Conservation (phyloP, 768 basidiomycete species). For the Boletus sp. region DNA sequence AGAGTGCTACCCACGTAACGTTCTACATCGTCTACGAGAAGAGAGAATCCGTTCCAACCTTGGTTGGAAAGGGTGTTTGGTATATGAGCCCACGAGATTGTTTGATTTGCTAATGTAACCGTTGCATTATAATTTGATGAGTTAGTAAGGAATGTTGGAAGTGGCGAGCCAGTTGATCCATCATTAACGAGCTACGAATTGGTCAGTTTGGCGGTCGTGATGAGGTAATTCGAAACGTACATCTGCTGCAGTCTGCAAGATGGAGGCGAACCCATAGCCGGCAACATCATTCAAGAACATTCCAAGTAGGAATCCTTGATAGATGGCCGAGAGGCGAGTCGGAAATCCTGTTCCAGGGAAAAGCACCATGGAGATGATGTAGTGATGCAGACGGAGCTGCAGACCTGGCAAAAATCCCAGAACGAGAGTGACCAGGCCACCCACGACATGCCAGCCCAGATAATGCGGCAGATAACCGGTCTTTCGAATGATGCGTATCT, state of each 20-base stretch:
- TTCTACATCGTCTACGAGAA: conserved; percentile 86
- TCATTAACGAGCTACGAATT: conserved; percentile 64
- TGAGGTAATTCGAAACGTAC: conserved; percentile 37
- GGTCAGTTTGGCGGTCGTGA: not conserved
- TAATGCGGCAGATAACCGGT: conserved; percentile 83
- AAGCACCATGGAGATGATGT: conserved; percentile 70
- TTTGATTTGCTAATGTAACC: conserved; percentile 52
- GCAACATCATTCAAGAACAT: conserved; percentile 79
- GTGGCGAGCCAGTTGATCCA: conserved; percentile 61
- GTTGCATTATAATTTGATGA: conserved; percentile 61
- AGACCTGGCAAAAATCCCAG: conserved; percentile 68
- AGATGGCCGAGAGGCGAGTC: conserved; percentile 73
- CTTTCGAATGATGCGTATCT: conserved; percentile 77
- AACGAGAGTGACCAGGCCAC: conserved; percentile 63
- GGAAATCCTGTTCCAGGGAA: conserved; percentile 80
- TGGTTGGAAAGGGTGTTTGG: conserved; percentile 29
- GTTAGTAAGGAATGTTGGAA: conserved; percentile 73
- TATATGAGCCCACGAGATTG: conserved; percentile 53
- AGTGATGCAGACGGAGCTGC: conserved; percentile 75
- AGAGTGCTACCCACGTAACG: conserved; percentile 66
- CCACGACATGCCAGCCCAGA: conserved; percentile 65
- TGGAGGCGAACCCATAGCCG: conserved; percentile 76
- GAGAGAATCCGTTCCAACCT: conserved; percentile 72
- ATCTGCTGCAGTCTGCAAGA: conserved; percentile 70
- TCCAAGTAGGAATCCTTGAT: conserved; percentile 79